Evolutionary conservation across 2,329 filamentous ascomycete species (phyloP), one percentile per base, ranked within the genome.

Genomic region (Alternaria gansuensis): DNA sequence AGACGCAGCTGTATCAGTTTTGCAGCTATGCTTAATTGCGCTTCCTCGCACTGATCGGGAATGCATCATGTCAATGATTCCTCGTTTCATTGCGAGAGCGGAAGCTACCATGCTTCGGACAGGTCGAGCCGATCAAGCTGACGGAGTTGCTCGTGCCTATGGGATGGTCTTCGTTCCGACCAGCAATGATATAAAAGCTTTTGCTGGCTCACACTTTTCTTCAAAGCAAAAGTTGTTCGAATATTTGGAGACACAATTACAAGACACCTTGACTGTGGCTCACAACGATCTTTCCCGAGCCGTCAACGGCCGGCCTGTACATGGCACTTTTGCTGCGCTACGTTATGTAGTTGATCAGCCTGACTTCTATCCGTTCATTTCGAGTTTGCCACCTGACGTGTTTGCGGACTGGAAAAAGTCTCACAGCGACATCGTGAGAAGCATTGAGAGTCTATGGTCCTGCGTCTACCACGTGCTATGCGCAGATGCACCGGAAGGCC

Each of bases 401-500:
- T 51, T 67, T 36, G n/a, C 21, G 2, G 34, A 51, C n/a, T 79
- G 78, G 78, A 72, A 70, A 28, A 54, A 64, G 1, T 59, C 87
- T 1, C 87, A 90, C 62, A 62, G 75, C 2, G 84, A 85, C 3
- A 83, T 93, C 1, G 79, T 91, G 11, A 69, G 72, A 1, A 82
- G 84, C 59, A 90, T 92, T 57, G 79, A 83, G 48, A 82, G 84
- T n/a, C 86, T 96, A 6, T 99, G 95, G 95, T 70, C 79, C 0
- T 84, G 87, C 26, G 92, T 97, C 5, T 86, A 86, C 67, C 84
- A 88, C 51, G 87, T 96, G 4, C 84, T 99, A 0, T 99, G 95
- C 71, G 90, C 96, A 63, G 95, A 97, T 77, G 96, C 95, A 1
- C 95, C 96, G 0, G 95, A 99, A 78, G 94, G 94, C 0, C 89